phyloP scores from a whole-genome alignment of 352 stramenopile species.

The Pelagophyceae sp. region DNA sequence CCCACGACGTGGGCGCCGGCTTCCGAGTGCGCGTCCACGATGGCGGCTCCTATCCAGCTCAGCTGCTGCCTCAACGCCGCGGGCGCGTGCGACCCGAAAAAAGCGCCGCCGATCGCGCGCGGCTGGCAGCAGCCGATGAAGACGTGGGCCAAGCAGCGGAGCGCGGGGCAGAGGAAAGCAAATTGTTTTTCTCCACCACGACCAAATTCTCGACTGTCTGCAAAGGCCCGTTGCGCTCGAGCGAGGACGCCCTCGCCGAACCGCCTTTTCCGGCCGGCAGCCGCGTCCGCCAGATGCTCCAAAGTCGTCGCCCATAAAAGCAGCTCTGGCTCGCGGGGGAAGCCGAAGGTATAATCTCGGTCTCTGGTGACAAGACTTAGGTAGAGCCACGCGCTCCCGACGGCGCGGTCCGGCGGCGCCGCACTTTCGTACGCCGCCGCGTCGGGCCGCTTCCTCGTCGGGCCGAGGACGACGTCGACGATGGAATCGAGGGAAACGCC shows the following conservation, averaged over 20 bases:
- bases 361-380: neutral
- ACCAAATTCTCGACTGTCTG: neutral
- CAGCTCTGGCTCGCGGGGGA: neutral
- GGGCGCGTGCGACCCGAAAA: neutral
- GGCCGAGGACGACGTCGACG: neutral
- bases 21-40: neutral
- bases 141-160: neutral
- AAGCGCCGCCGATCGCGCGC: neutral
- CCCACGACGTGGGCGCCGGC: neutral
- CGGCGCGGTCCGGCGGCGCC: no score
- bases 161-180: neutral
- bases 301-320: neutral
- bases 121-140: neutral
- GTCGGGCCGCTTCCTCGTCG: neutral
- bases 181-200: neutral
- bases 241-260: conserved; percentile 12
- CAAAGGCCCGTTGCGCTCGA: neutral
- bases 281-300: neutral
- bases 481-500: neutral
- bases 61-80: neutral
- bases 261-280: neutral
- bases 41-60: neutral
- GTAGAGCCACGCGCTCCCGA: conserved; percentile 9
- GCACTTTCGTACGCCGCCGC: no score
- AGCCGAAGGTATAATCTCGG: conserved; percentile 9